phyloP scores from a whole-genome alignment of 441 rosid genomes.

The Populus trichocarpa region DNA sequence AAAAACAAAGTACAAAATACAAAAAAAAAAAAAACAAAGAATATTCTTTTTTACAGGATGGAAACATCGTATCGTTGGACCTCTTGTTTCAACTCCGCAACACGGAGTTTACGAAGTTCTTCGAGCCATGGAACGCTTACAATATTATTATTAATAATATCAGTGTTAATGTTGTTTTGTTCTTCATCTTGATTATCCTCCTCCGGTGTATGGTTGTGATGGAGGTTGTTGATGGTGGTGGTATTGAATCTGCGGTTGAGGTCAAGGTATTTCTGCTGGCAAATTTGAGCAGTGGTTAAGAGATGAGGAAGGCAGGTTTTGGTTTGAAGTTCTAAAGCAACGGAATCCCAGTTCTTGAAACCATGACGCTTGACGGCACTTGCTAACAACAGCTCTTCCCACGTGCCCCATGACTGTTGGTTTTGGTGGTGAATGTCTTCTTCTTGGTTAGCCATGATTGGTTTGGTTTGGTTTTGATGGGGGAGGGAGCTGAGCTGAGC shows the following conservation, averaged over 20 bases:
- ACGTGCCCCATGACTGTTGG: conserved; percentile 29
- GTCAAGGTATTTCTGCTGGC: conserved; percentile 31
- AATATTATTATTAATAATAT: too few species aligned
- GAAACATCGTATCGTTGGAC: conserved; percentile 38
- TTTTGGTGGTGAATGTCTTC: background rate
- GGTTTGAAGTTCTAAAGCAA: conserved; percentile 34
- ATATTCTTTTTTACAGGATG: conserved; percentile 36
- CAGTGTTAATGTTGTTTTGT: background rate
- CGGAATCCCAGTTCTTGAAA: conserved; percentile 37
- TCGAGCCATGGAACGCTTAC: conserved; percentile 56
- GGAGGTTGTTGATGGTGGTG: background rate
- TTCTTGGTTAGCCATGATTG: conserved; percentile 4
- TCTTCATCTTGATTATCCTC: background rate
- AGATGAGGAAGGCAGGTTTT: conserved; percentile 14
- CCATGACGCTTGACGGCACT: conserved; percentile 47
- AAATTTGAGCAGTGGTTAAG: conserved; percentile 27
- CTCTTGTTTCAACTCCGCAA: conserved; percentile 47
- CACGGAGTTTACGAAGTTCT: conserved; percentile 44
- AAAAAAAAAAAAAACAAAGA: too few species aligned
- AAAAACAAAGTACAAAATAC: too few species aligned
- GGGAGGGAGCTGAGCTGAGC: background rate
- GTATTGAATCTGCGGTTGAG: conserved; percentile 32
- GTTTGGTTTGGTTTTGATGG: background rate
- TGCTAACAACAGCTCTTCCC: conserved; percentile 40
- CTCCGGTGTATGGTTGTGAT: background rate